A percentile compares a stretch with the other conserved stretches of the same genome.
Conservation (phyloP, 2,329 filamentous ascomycete genomes). For the Colletotrichum camelliae region DNA sequence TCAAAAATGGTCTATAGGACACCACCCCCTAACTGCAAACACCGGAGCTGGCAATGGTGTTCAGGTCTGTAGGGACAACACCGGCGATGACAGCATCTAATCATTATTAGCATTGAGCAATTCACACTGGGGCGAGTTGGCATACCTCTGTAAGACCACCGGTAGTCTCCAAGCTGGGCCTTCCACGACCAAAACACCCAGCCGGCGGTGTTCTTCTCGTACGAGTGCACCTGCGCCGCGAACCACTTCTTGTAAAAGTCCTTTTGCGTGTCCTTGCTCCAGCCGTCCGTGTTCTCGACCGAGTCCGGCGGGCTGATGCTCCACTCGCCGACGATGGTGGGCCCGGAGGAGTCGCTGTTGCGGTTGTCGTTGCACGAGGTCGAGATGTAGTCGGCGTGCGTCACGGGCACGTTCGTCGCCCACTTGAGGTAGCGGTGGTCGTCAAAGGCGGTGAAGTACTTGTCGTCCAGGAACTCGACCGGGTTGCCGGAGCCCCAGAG, state of each 20-base stretch:
- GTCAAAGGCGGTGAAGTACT: constrained; percentile 56
- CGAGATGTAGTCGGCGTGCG: constrained; percentile 53
- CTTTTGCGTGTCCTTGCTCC: constrained; percentile 43
- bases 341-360: constrained; percentile 40
- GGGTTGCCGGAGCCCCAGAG: constrained; percentile 63
- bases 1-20: background rate
- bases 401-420: constrained; percentile 41
- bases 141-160: constrained; percentile 32
- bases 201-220: constrained; percentile 55
- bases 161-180: constrained; percentile 34
- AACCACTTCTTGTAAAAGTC: constrained; percentile 50
- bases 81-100: constrained; percentile 17
- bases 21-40: background rate
- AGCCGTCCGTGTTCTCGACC: constrained; percentile 49
- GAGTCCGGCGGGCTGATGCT: constrained; percentile 55
- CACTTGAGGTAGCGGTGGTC: constrained; percentile 66
- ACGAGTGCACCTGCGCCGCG: constrained; percentile 47
- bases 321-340: constrained; percentile 65
- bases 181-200: constrained; percentile 71
- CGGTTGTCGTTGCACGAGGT: constrained; percentile 55
- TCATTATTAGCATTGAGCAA: background rate
- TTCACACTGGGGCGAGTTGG: background rate
- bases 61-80: constrained; percentile 10
- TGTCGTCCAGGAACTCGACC: constrained; percentile 45
- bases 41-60: constrained; percentile 10